These are phyloP conservation scores for Ambrosiella beaveri DNA, from an alignment of 2,329 filamentous ascomycete species.

Conservation along the genomic window DNA sequence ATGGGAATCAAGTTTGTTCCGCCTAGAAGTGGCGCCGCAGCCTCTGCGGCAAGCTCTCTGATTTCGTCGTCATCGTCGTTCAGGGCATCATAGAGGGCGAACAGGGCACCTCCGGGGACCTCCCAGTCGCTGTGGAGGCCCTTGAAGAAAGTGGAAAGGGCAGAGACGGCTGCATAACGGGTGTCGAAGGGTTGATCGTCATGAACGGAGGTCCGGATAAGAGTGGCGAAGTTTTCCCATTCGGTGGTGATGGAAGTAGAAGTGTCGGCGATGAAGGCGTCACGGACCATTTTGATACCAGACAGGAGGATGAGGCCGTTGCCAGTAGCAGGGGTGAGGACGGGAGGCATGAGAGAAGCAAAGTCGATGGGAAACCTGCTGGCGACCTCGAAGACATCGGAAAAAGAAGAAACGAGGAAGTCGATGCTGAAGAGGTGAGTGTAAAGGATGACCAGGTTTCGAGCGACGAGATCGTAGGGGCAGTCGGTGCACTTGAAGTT, in stretches of 20 bases:
- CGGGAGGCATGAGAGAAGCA: slow-evolving; percentile 1
- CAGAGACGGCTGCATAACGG: slow-evolving; percentile 40
- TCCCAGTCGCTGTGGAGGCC: slow-evolving; percentile 13
- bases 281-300: slow-evolving; percentile 12
- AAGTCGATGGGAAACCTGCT: slow-evolving; percentile 4
- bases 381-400: background rate
- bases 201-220: slow-evolving; percentile 31
- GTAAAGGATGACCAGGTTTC: slow-evolving; percentile 9
- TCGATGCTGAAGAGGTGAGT: slow-evolving; percentile 9
- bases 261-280: background rate
- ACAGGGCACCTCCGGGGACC: slow-evolving; percentile 36
- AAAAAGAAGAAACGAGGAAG: background rate
- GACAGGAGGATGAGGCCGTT: slow-evolving; percentile 8
- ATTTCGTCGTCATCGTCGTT: slow-evolving; percentile 90
- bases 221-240: slow-evolving; percentile 28
- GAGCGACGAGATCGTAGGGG: slow-evolving; percentile 7
- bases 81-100: slow-evolving; percentile 57
- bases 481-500: slow-evolving; percentile 2
- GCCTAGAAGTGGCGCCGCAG: slow-evolving; percentile 29
- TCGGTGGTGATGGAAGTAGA: background rate
- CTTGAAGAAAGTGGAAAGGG: slow-evolving; percentile 35
- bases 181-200: slow-evolving; percentile 44
- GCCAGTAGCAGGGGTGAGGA: slow-evolving; percentile 7
- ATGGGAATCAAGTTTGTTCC: slow-evolving; percentile 28
- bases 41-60: slow-evolving; percentile 43